Conservation (phyloP, 2,329 filamentous ascomycete genomes). For the Exophiala calicioides region DNA sequence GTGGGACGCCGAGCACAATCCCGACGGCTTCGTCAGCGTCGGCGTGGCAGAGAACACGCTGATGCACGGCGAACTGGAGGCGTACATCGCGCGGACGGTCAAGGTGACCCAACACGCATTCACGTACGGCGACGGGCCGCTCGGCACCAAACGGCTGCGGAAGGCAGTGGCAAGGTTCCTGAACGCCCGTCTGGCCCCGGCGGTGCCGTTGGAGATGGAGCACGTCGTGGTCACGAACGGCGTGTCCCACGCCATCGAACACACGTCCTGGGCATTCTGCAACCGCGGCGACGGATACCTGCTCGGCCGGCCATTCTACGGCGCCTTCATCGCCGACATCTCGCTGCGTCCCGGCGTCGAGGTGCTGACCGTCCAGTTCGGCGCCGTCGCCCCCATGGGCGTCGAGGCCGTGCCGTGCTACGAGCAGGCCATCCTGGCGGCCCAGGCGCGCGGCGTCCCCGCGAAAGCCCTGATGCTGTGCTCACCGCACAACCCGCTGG, state of each 20-base stretch:
- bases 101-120: slow-evolving; percentile 33
- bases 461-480: slow-evolving; percentile 55
- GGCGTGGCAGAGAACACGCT: slow-evolving; percentile 57
- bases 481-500: slow-evolving; percentile 56
- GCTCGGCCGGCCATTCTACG: slow-evolving; percentile 45
- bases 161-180: slow-evolving; percentile 38
- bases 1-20: slow-evolving; percentile 48
- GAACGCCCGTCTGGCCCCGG: slow-evolving; percentile 36
- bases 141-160: slow-evolving; percentile 32
- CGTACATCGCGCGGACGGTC: slow-evolving; percentile 45
- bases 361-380: slow-evolving; percentile 50
- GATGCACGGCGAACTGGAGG: slow-evolving; percentile 50
- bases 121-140: slow-evolving; percentile 42
- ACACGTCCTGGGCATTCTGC: slow-evolving; percentile 36
- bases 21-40: slow-evolving; percentile 51
- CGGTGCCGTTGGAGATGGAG: slow-evolving; percentile 30
- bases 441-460: slow-evolving; percentile 40
- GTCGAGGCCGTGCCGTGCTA: slow-evolving; percentile 46
- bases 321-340: slow-evolving; percentile 52
- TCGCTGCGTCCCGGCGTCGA: slow-evolving; percentile 44
- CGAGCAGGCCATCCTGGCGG: slow-evolving; percentile 45
- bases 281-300: slow-evolving; percentile 41
- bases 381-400: slow-evolving; percentile 47
- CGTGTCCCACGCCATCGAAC: slow-evolving; percentile 39
- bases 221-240: slow-evolving; percentile 40